Evolutionary conservation across 768 basidiomycete species (phyloP).

Genomic region (Gelatoporia subvermispora): DNA sequence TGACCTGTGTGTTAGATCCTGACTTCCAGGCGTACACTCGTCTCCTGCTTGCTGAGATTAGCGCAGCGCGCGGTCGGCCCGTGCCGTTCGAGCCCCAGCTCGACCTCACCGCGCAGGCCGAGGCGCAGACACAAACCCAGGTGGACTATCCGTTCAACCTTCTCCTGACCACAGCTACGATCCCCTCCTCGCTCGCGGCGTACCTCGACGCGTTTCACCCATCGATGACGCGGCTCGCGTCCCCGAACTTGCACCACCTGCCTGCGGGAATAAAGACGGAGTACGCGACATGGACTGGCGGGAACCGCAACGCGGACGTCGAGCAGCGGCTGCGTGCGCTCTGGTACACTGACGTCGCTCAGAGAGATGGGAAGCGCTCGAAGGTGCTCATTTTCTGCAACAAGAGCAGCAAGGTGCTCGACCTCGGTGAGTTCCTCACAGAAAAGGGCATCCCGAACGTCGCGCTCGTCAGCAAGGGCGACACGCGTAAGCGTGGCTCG

Average conservation of each 20-base stretch:
- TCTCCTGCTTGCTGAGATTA: constrained; percentile 65
- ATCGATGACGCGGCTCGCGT: constrained; percentile 63
- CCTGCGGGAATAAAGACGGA: constrained; percentile 67
- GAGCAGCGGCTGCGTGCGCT: constrained; percentile 67
- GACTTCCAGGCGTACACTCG: constrained; percentile 79
- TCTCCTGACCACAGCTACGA: constrained; percentile 80
- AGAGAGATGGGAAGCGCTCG: constrained; percentile 26
- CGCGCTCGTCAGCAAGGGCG: constrained; percentile 60
- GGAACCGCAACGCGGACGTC: constrained; percentile 78
- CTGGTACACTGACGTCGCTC: constrained; percentile 59
- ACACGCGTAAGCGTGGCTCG: constrained; percentile 55
- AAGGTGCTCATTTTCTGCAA: constrained; percentile 86
- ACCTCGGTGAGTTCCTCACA: constrained; percentile 53
- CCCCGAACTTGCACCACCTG: constrained; percentile 74
- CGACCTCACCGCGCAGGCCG: constrained; percentile 3
- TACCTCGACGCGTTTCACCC: constrained; percentile 66
- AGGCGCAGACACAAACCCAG: constrained; percentile 16
- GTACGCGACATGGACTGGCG: constrained; percentile 71
- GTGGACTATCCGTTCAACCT: constrained; percentile 73
- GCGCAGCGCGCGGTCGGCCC: constrained; percentile 50
- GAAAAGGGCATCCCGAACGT: constrained; percentile 59
- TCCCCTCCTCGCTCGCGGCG: constrained; percentile 67
- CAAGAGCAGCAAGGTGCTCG: constrained; percentile 60
- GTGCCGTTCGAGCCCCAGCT: constrained; percentile 28
- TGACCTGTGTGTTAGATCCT: constrained; percentile 43